Evolutionary conservation across 306 rosid species (phyloP).

Genomic region (Purshia tridentata): DNA sequence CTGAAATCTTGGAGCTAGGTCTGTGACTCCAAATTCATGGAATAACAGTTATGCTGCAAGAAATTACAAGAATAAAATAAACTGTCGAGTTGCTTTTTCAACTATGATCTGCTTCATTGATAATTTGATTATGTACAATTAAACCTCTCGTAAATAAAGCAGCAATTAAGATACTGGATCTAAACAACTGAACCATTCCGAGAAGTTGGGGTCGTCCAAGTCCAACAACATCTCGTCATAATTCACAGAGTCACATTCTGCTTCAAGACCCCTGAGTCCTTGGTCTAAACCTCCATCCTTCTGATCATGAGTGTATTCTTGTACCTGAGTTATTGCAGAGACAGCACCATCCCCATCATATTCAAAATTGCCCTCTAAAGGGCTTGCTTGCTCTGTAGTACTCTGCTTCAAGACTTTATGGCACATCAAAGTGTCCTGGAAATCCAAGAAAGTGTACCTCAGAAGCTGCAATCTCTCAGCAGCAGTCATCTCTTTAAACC

Average conservation of each 20-base stretch:
- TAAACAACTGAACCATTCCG: neutral
- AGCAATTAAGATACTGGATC: neutral
- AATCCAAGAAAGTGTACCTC: conserved; percentile 36
- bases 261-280: neutral
- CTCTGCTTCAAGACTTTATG: conserved; percentile 37
- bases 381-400: neutral
- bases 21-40: too few relatives aligned
- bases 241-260: neutral
- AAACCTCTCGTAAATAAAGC: neutral
- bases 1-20: too few relatives aligned
- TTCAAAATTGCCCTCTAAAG: too few relatives aligned
- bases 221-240: neutral
- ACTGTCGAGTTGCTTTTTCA: too few relatives aligned
- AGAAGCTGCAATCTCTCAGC: conserved; percentile 27
- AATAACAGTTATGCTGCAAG: too few relatives aligned
- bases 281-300: neutral
- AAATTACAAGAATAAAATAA: too few relatives aligned
- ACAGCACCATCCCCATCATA: neutral
- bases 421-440: conserved; percentile 50
- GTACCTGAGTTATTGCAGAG: neutral
- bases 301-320: neutral
- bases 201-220: neutral
- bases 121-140: neutral
- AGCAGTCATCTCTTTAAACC: conserved; percentile 38
- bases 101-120: neutral